Conservation (phyloP, 495 filamentous ascomycete genomes). For the Venustampulla echinocandica region DNA sequence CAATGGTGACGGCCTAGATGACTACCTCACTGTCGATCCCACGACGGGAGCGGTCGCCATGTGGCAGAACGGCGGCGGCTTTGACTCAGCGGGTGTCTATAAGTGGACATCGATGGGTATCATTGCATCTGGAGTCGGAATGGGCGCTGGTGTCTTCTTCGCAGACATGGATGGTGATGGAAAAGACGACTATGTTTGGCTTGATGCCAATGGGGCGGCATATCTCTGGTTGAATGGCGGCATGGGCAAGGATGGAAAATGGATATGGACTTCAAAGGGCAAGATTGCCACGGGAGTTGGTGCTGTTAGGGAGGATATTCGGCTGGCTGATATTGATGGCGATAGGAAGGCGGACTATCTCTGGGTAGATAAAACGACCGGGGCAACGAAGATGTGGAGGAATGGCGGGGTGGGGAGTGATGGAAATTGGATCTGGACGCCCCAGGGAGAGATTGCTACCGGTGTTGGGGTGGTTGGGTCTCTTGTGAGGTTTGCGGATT, state of each 20-base stretch:
- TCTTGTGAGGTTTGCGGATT: constrained; percentile 3
- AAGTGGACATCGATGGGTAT: background rate
- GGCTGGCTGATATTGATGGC: constrained; percentile 10
- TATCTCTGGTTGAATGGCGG: constrained; percentile 6
- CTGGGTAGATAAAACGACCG: background rate
- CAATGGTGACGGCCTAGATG: constrained; percentile 1
- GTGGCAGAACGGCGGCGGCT: background rate
- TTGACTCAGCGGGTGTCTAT: background rate
- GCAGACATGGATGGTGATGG: constrained; percentile 15
- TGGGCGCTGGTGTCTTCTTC: background rate
- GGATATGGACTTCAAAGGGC: constrained; percentile 5
- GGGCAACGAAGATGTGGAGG: background rate
- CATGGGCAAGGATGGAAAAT: background rate
- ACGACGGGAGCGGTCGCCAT: background rate
- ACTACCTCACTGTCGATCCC: background rate
- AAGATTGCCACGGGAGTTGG: constrained; percentile 5
- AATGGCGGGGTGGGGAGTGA: background rate
- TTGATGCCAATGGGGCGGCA: constrained; percentile 9
- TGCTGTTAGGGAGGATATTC: background rate
- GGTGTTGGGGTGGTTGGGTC: constrained; percentile 1
- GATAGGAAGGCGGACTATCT: constrained; percentile 8
- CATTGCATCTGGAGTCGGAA: constrained; percentile 1
- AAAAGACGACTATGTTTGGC: constrained; percentile 10
- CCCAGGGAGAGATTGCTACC: constrained; percentile 4
- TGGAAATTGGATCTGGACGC: background rate